Evolutionary conservation across 23 red algal species (phyloP).

Genomic region (Gracilaria caudata): DNA sequence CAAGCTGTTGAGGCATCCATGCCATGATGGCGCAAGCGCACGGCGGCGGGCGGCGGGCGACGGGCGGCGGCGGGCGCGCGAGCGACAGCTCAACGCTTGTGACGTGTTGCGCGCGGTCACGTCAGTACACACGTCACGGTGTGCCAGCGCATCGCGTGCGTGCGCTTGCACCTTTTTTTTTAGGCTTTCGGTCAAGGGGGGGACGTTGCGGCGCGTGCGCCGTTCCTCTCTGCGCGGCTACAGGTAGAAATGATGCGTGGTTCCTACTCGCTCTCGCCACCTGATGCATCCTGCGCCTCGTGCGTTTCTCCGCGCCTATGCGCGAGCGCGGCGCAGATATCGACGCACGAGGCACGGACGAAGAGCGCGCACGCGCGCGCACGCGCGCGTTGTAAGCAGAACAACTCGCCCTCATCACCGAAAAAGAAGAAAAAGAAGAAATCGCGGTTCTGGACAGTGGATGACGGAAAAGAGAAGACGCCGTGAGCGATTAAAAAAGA

Average conservation of each 20-base stretch:
- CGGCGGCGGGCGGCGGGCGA: too few species aligned
- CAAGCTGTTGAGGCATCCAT: background rate
- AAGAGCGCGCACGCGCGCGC: too few species aligned
- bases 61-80: too few species aligned
- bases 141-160: background rate
- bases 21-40: background rate
- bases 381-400: background rate
- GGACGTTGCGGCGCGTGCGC: too few species aligned
- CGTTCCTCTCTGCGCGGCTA: too few species aligned
- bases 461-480: background rate
- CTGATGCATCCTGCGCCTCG: too few species aligned
- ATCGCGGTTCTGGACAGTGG: background rate
- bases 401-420: background rate
- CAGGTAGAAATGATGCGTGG: too few species aligned
- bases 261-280: too few species aligned
- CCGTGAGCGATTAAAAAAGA: background rate
- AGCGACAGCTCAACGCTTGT: background rate
- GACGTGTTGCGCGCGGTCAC: background rate
- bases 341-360: too few species aligned
- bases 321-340: background rate
- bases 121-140: background rate
- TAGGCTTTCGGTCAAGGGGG: too few species aligned
- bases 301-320: too few species aligned
- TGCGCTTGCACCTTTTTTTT: background rate
- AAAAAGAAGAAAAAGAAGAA: background rate